Conservation (phyloP, 1,139 yeast genomes). For the Yamadazyma kanchanaburiensis region DNA sequence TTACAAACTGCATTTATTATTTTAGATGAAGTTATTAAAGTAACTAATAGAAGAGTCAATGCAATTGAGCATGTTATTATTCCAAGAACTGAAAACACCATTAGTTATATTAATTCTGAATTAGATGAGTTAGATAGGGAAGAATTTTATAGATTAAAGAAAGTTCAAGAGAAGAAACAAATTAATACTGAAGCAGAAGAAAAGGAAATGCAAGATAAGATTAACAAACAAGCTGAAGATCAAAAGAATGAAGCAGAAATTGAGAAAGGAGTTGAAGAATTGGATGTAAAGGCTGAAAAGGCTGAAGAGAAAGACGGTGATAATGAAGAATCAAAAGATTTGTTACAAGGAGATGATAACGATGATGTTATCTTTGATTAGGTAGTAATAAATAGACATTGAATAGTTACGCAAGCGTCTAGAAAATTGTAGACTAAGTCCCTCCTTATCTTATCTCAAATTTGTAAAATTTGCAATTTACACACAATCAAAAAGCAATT, state of each 20-base stretch:
- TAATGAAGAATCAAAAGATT: slow-evolving; percentile 18
- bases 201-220: slow-evolving; percentile 36
- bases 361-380: no score
- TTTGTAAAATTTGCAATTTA: no score
- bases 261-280: slow-evolving; percentile 20
- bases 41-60: slow-evolving; percentile 95
- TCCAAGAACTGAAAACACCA: slow-evolving; percentile 96
- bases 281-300: slow-evolving; percentile 16
- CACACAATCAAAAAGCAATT: no score
- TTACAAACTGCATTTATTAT: slow-evolving; percentile 94
- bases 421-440: no score
- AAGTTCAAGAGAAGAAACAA: slow-evolving; percentile 96
- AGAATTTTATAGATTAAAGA: slow-evolving; percentile 93
- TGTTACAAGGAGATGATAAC: slow-evolving; percentile 39
- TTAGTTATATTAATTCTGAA: slow-evolving; percentile 88
- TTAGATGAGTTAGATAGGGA: slow-evolving; percentile 97
- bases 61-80: slow-evolving; percentile 98
- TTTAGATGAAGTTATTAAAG: slow-evolving; percentile 95
- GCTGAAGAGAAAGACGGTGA: slow-evolving; percentile 1
- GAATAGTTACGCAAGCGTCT: no score
- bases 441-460: no score
- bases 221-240: slow-evolving; percentile 14
- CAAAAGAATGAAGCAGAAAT: slow-evolving; percentile 13
- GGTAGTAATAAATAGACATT: no score
- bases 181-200: slow-evolving; percentile 67